phyloP scores from a whole-genome alignment of 1,284 basidiomycete genomes.

The Cryptococcus sp. region DNA sequence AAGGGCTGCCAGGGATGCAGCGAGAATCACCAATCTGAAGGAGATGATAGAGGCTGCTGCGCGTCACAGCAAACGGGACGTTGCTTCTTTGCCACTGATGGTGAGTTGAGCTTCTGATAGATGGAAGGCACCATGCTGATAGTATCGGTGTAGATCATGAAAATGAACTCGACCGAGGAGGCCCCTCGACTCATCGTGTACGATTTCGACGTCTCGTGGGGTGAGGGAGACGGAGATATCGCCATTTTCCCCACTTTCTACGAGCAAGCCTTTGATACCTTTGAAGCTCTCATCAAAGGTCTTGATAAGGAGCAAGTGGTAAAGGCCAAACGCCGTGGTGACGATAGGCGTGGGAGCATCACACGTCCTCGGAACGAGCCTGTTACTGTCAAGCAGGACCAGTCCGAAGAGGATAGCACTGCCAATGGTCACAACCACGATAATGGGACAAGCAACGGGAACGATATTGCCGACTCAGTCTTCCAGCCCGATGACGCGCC shows the following conservation, averaged over 20 bases:
- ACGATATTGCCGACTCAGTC: no score
- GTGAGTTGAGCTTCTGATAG: slow-evolving; percentile 21
- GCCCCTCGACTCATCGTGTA: slow-evolving; percentile 35
- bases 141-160: slow-evolving; percentile 28
- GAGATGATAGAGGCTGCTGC: slow-evolving; percentile 35
- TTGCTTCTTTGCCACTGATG: slow-evolving; percentile 43
- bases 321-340: slow-evolving; percentile 35
- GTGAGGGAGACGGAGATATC: slow-evolving; percentile 45
- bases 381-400: background rate
- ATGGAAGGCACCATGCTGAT: background rate
- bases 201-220: slow-evolving; percentile 48
- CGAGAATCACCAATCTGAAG: slow-evolving; percentile 23
- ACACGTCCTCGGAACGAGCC: background rate
- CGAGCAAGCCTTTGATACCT: slow-evolving; percentile 36
- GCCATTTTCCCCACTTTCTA: slow-evolving; percentile 47
- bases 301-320: slow-evolving; percentile 41
- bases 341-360: slow-evolving; percentile 5
- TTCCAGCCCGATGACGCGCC: background rate
- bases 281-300: slow-evolving; percentile 39
- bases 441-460: background rate
- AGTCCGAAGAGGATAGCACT: slow-evolving; percentile 1
- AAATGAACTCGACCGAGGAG: slow-evolving; percentile 44
- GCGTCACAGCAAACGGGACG: slow-evolving; percentile 27
- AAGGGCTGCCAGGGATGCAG: slow-evolving; percentile 24
- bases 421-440: background rate